phyloP scores from a whole-genome alignment of 768 basidiomycete species.

The Trichaptum fuscoviolaceum region DNA sequence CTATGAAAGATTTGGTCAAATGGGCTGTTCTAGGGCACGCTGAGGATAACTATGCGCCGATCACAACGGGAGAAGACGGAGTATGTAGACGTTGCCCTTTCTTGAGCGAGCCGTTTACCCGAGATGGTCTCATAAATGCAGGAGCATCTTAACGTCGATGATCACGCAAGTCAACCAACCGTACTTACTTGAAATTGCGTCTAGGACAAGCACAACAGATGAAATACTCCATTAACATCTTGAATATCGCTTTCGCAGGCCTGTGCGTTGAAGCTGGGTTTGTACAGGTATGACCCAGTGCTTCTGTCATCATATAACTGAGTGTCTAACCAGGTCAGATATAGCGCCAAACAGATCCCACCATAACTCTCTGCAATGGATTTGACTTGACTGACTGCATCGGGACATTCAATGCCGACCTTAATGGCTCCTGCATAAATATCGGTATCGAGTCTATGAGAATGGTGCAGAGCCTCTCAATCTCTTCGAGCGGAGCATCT shows the following conservation, averaged over 20 bases:
- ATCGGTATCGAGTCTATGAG: background rate
- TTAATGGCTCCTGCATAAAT: background rate
- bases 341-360: background rate
- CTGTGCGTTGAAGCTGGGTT: background rate
- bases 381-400: background rate
- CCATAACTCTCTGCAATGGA: background rate
- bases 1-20: background rate
- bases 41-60: background rate
- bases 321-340: background rate
- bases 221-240: too few species aligned
- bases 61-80: background rate
- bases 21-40: background rate
- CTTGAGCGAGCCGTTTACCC: background rate
- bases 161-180: too few species aligned
- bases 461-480: background rate
- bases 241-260: too few species aligned
- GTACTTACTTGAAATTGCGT: too few species aligned
- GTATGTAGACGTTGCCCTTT: background rate
- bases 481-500: background rate
- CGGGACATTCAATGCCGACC: background rate
- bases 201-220: too few species aligned
- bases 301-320: background rate
- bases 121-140: background rate
- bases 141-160: too few species aligned
- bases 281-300: background rate